phyloP scores from a whole-genome alignment of 805 yeast species.

The Teunomyces aglyptinius region DNA sequence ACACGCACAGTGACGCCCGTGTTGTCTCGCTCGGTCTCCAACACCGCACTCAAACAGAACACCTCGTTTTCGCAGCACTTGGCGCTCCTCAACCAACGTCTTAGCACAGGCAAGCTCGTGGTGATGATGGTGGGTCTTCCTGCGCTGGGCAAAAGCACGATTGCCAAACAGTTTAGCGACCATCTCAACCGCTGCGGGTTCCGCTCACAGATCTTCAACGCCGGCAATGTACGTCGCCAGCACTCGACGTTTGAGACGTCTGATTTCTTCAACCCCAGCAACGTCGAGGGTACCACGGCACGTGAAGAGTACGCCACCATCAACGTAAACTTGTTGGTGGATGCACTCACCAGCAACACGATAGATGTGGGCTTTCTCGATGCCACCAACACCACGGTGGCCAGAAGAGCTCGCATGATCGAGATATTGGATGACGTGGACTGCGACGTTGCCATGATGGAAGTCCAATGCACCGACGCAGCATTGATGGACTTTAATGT shows the following conservation, averaged over 20 bases:
- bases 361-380: slow-evolving; percentile 40
- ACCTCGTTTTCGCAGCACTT: background rate
- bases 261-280: slow-evolving; percentile 39
- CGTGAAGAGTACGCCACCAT: slow-evolving; percentile 37
- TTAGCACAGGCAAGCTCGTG: slow-evolving; percentile 17
- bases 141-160: slow-evolving; percentile 41
- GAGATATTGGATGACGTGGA: slow-evolving; percentile 23
- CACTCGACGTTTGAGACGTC: slow-evolving; percentile 25
- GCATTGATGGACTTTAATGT: slow-evolving; percentile 58
- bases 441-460: slow-evolving; percentile 51
- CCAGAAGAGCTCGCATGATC: slow-evolving; percentile 33
- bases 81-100: slow-evolving; percentile 5
- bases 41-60: slow-evolving; percentile 5
- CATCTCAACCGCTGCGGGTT: slow-evolving; percentile 24
- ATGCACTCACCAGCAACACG: slow-evolving; percentile 23
- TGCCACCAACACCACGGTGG: slow-evolving; percentile 42
- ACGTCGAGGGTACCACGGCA: slow-evolving; percentile 26
- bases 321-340: slow-evolving; percentile 29
- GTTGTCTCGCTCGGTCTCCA: slow-evolving; percentile 11
- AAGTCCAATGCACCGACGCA: slow-evolving; percentile 56
- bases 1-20: slow-evolving; percentile 18
- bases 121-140: slow-evolving; percentile 41
- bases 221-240: slow-evolving; percentile 50
- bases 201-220: slow-evolving; percentile 41
- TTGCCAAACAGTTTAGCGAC: slow-evolving; percentile 32